Evolutionary conservation across 73 alveolate species (phyloP).

Genomic region (Paramecium sonneborni): DNA sequence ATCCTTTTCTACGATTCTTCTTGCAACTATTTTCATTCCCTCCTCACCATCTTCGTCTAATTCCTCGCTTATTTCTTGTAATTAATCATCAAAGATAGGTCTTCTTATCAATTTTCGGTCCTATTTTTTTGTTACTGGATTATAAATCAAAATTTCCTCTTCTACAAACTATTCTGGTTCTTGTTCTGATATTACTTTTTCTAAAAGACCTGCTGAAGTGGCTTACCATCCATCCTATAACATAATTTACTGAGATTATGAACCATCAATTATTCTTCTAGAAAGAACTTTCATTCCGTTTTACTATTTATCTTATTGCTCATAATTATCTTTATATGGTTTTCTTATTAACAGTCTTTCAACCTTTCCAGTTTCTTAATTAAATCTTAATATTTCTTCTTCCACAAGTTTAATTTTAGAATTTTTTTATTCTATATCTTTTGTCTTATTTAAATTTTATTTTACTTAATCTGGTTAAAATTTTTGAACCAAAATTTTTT

Average conservation of each 20-base stretch:
- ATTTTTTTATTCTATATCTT: background rate
- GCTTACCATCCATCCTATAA: background rate
- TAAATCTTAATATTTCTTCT: background rate
- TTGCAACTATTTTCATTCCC: background rate
- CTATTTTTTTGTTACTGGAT: background rate
- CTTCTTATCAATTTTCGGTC: background rate
- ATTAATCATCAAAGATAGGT: background rate
- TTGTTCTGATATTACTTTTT: background rate
- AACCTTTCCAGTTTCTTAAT: background rate
- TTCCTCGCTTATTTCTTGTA: background rate
- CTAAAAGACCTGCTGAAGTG: background rate
- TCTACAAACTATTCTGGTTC: constrained; percentile 11
- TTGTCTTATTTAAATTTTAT: background rate
- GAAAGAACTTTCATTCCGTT: background rate
- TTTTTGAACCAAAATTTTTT: background rate
- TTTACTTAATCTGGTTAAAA: background rate
- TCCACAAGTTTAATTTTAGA: background rate
- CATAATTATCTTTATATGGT: background rate
- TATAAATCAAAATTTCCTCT: background rate
- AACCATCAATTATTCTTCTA: background rate
- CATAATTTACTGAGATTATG: background rate
- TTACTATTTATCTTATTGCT: background rate
- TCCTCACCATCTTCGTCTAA: background rate
- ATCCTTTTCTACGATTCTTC: background rate
- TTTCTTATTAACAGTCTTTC: background rate